phyloP scores from a whole-genome alignment of 495 filamentous ascomycete genomes.

The Neurospora discreta region DNA sequence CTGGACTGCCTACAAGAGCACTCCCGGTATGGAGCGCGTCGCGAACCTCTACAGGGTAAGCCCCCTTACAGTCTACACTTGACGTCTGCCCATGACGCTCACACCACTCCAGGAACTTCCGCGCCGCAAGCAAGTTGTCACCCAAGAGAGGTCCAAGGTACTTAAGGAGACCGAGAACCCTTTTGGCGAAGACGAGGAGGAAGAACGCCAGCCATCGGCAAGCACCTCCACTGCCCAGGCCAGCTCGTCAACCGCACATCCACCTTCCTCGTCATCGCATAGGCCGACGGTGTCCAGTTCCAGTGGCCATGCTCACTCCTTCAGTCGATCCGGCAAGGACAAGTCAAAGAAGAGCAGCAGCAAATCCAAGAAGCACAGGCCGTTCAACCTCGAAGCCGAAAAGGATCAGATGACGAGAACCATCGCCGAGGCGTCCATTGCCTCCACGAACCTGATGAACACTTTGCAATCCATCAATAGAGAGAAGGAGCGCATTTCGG shows the following conservation, averaged over 20 bases:
- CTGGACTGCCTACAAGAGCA: conserved; percentile 81
- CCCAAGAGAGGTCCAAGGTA: conserved; percentile 69
- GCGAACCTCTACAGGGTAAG: conserved; percentile 62
- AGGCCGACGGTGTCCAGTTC: conserved; percentile 12
- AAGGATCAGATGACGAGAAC: conserved; percentile 71
- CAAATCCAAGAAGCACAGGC: conserved; percentile 43
- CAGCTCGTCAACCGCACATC: background rate
- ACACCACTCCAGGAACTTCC: conserved; percentile 38
- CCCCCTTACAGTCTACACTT: background rate
- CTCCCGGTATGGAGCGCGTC: conserved; percentile 68
- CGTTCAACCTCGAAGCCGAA: conserved; percentile 80
- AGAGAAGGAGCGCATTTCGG: conserved; percentile 76
- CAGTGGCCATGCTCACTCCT: conserved; percentile 16
- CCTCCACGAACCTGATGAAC: conserved; percentile 85
- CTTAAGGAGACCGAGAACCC: conserved; percentile 62
- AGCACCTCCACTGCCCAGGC: conserved; percentile 1
- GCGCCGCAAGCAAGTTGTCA: conserved; percentile 42
- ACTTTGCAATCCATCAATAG: conserved; percentile 83
- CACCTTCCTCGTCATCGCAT: conserved; percentile 18
- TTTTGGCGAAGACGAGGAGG: conserved; percentile 52
- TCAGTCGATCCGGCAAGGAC: conserved; percentile 26
- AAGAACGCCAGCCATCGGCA: conserved; percentile 14
- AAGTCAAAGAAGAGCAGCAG: conserved; percentile 40
- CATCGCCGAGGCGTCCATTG: conserved; percentile 76
- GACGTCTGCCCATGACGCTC: background rate